Conservation (phyloP, 2,329 filamentous ascomycete species). For the Sporothrix sp. region DNA sequence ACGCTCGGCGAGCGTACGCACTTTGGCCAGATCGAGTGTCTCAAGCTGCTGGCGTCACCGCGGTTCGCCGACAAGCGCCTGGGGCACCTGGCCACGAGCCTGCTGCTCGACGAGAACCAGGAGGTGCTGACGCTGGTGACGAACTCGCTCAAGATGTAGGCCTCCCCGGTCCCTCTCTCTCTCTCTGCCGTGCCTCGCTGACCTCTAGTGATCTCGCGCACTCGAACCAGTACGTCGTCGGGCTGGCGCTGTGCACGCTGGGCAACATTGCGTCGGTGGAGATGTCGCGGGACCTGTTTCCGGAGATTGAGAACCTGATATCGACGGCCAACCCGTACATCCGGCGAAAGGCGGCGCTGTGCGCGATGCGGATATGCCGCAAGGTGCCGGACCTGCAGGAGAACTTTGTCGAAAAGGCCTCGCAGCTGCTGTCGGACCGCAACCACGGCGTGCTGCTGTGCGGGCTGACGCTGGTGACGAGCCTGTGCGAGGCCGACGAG, state of each 20-base stretch:
- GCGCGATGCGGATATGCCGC: conserved; percentile 95
- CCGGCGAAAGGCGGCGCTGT: conserved; percentile 91
- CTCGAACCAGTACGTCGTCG: conserved; percentile 97
- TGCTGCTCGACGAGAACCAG: conserved; percentile 94
- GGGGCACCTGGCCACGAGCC: conserved; percentile 91
- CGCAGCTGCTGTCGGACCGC: conserved; percentile 75
- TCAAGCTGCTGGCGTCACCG: conserved; percentile 92
- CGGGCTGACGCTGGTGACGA: conserved; percentile 81
- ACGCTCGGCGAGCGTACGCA: conserved; percentile 95
- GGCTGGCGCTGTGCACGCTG: conserved; percentile 87
- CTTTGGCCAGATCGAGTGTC: conserved; percentile 98
- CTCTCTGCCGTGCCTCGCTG: not conserved
- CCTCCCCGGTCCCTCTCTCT: not conserved
- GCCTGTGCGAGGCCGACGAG: conserved; percentile 90
- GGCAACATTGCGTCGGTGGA: conserved; percentile 97
- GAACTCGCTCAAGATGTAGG: conserved; percentile 97
- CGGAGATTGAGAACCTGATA: conserved; percentile 86
- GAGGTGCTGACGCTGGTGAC: conserved; percentile 95
- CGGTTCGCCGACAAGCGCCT: conserved; percentile 96
- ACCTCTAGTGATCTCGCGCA: conserved; percentile 75
- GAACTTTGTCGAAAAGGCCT: conserved; percentile 91
- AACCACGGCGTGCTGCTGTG: conserved; percentile 95
- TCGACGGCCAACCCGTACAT: conserved; percentile 98
- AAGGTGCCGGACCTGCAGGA: conserved; percentile 97
- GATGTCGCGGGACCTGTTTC: conserved; percentile 95